Percentiles rank a stretch among this genome's conserved stretches.
Conservation (phyloP, 108 stramenopile genomes). For the Cyclotella kingstonii region DNA sequence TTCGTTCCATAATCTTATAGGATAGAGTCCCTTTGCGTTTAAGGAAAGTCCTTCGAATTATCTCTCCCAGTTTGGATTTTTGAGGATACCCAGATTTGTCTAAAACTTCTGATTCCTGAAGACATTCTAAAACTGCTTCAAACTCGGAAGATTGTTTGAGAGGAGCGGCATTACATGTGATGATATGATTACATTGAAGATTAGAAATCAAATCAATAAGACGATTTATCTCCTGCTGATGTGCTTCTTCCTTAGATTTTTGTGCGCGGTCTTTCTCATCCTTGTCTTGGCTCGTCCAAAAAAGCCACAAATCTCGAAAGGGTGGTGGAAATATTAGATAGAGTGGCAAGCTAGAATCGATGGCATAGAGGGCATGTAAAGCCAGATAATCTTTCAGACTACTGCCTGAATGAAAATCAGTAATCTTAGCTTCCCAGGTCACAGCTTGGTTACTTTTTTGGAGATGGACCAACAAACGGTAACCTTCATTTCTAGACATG, state of each 20-base stretch:
- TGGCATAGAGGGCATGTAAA: conserved; percentile 58
- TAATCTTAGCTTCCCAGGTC: conserved; percentile 17
- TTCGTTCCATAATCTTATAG: conserved; percentile 46
- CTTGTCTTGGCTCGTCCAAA: conserved; percentile 48
- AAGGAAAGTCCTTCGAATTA: conserved; percentile 36
- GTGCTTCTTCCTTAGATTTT: conserved; percentile 20
- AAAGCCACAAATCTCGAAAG: conserved; percentile 65
- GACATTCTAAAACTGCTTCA: background rate
- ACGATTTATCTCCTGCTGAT: conserved; percentile 29
- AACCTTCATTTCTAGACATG: conserved; percentile 21
- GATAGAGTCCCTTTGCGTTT: conserved; percentile 26
- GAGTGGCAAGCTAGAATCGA: conserved; percentile 53
- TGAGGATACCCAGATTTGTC: too few species aligned
- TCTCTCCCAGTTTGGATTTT: conserved; percentile 21
- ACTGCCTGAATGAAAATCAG: conserved; percentile 17
- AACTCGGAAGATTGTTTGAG: background rate
- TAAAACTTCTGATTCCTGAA: too few species aligned
- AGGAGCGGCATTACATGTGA: background rate
- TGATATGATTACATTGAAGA: conserved; percentile 2
- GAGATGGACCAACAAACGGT: conserved; percentile 19
- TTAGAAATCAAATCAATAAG: conserved; percentile 36
- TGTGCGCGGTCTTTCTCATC: conserved; percentile 26
- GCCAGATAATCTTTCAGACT: conserved; percentile 54
- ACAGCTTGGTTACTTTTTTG: conserved; percentile 14
- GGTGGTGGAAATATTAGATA: conserved; percentile 61